Base-by-base conservation (phyloP, 1,284 basidiomycete genomes). In the Boletus sp. region DNA sequence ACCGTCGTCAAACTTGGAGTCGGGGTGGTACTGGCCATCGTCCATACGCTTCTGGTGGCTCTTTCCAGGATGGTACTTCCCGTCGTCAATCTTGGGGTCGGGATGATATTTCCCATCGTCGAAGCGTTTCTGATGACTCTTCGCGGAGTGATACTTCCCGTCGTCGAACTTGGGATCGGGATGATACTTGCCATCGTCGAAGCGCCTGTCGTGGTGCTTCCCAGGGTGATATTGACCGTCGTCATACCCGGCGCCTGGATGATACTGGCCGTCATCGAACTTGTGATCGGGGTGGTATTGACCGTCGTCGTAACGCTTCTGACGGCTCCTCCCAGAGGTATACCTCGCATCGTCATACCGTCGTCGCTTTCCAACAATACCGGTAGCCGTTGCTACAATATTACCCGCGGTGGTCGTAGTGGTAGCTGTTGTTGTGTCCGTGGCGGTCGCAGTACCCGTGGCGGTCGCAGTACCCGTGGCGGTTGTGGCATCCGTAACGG, bases 281-380 rank as follows among this genome's bases (percentile, higher is more conserved):
- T 36, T 36, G 15, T 7, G 7, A 7, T 36, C 15, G 35, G 35
- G 46, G 35, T 61, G 60, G 15, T 63, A 59, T 29, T 46, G 42
- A 20, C 51, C 62, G 12, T 61, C 50, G 31, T 64, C 61, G 31
- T 39, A 55, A 27, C 56, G 55, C 35, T 58, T 47, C 46, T 39
- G 51, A 45, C 16, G 58, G 7, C 15, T 57, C 36, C 29, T 41
- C 12, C 41, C 45, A 29, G 51, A 29, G 39, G 22, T 53, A 45
- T 53, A 36, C 42, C 50, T 49, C 22, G 41, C 27, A 35, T 50
- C 27, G 29, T 57, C 43, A 31, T 31, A 39, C 31, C 39, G 33
- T 24, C 63, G 51, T 49, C 52, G 56, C 15, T 8, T 45, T 22
- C 27, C 47, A 16, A 35, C 9, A 24, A 55, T 41, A 24, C 18